Percentiles rank a stretch among this genome's conserved stretches.
phyloP scores from a whole-genome alignment of 139 green algal genomes.

The Asterochloris sp. region DNA sequence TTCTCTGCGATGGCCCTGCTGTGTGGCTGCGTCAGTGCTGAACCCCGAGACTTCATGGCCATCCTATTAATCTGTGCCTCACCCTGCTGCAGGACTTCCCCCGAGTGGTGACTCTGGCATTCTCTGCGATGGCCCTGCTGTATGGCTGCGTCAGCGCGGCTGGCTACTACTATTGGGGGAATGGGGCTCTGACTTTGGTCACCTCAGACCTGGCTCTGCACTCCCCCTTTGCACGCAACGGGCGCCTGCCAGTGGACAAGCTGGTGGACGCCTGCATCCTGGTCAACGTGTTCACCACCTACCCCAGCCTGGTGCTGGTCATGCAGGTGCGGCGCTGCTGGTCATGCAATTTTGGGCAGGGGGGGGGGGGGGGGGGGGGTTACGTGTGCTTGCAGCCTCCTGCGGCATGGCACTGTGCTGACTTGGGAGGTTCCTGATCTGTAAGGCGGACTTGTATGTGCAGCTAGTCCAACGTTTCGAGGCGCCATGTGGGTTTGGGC shows the following conservation, averaged over 20 bases:
- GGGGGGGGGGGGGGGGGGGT: too few species aligned
- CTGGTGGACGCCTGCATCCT: conserved; percentile 45
- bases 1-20: conserved; percentile 41
- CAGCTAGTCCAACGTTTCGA: too few species aligned
- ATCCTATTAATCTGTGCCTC: not conserved
- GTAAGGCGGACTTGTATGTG: too few species aligned
- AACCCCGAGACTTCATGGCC: not conserved
- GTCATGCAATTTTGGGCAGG: too few species aligned
- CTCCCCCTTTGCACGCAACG: conserved; percentile 19
- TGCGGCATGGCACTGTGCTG: too few species aligned
- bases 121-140: conserved; percentile 35
- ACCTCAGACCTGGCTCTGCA: conserved; percentile 38
- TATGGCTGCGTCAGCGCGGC: conserved; percentile 35
- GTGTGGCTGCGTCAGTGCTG: conserved; percentile 32
- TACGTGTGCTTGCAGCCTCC: too few species aligned
- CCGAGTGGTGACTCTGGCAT: conserved; percentile 28
- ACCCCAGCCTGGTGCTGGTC: conserved; percentile 39
- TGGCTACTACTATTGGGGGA: conserved; percentile 51
- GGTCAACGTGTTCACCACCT: conserved; percentile 36
- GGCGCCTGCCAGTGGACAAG: conserved; percentile 49
- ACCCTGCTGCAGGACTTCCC: conserved; percentile 23
- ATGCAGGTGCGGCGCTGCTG: conserved; percentile 26
- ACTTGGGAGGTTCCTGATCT: too few species aligned
- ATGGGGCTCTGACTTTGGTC: conserved; percentile 26
- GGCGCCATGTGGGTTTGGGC: too few species aligned